phyloP scores from a whole-genome alignment of 768 basidiomycete genomes.

The Kockovaella imperatae region DNA sequence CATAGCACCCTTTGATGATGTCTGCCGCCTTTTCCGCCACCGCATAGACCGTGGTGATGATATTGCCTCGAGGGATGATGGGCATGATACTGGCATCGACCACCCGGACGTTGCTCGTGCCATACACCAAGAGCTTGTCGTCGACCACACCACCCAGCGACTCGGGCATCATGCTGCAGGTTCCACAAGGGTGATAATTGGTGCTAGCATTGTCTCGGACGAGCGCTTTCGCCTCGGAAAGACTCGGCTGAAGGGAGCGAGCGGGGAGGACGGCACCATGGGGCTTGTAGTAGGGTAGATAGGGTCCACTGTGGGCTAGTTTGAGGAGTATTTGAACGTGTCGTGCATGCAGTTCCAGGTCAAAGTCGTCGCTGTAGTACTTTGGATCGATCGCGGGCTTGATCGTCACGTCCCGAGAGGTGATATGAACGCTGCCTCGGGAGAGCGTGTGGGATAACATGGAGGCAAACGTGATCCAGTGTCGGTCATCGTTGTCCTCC shows the following conservation, averaged over 20 bases:
- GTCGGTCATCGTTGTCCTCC: conserved; percentile 21
- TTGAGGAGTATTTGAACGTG: conserved; percentile 58
- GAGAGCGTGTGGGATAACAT: conserved; percentile 39
- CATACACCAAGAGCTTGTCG: conserved; percentile 54
- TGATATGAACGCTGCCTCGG: conserved; percentile 59
- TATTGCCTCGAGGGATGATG: conserved; percentile 51
- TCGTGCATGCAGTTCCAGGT: conserved; percentile 36
- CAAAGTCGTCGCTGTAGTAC: conserved; percentile 50
- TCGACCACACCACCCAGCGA: conserved; percentile 56
- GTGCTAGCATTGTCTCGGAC: too few species aligned
- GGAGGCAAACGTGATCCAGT: conserved; percentile 32
- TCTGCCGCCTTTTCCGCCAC: conserved; percentile 52
- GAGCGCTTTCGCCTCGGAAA: conserved; percentile 28
- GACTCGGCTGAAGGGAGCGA: conserved; percentile 55
- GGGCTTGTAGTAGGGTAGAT: conserved; percentile 47
- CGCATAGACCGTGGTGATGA: conserved; percentile 45
- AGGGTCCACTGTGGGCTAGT: conserved; percentile 55
- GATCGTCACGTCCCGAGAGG: conserved; percentile 56
- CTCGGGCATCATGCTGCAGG: conserved; percentile 56
- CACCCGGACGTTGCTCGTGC: conserved; percentile 56
- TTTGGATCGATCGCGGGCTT: conserved; percentile 59
- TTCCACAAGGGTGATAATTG: conserved; percentile 57
- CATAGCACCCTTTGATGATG: conserved; percentile 48
- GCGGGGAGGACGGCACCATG: conserved; percentile 53
- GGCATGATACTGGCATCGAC: conserved; percentile 54